phyloP scores from a whole-genome alignment of 2,329 filamentous ascomycete genomes.

The Pestalotiopsis sp. region DNA sequence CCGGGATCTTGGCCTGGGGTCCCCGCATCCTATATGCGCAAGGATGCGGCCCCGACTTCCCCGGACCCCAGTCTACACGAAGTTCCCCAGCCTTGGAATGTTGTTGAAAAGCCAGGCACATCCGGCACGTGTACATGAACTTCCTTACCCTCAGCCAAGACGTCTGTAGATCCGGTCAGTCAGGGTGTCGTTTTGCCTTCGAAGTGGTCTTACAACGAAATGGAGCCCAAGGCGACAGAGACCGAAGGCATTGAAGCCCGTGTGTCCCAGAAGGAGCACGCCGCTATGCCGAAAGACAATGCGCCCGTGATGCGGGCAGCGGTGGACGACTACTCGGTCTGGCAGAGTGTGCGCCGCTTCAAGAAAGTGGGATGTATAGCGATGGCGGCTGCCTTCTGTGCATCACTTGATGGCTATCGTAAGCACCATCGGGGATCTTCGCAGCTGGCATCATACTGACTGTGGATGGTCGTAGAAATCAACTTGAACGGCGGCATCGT shows the following conservation, averaged over 20 bases:
- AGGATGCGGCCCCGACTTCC: neutral
- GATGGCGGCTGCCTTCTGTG: constrained; percentile 8
- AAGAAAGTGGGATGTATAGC: constrained; percentile 5
- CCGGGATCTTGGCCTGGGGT: neutral
- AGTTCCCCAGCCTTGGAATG: neutral
- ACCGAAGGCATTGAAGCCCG: neutral
- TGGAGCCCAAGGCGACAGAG: neutral
- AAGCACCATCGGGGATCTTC: neutral
- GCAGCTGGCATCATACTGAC: neutral
- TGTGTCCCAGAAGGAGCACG: neutral
- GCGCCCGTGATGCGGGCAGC: constrained; percentile 1
- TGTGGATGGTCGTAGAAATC: neutral
- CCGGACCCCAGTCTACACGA: neutral
- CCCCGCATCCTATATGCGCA: neutral
- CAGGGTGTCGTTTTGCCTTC: neutral
- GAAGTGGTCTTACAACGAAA: neutral
- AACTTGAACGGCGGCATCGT: constrained; percentile 11
- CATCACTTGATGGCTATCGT: constrained; percentile 11
- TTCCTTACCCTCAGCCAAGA: neutral
- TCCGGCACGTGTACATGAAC: neutral
- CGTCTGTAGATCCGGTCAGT: neutral
- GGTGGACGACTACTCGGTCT: constrained; percentile 3
- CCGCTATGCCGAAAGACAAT: neutral
- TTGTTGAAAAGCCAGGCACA: neutral
- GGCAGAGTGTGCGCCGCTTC: constrained; percentile 11